Percentiles rank a stretch among this genome's conserved stretches.
phyloP scores from a whole-genome alignment of 352 stramenopile genomes.

The Phytophthora lateralis region DNA sequence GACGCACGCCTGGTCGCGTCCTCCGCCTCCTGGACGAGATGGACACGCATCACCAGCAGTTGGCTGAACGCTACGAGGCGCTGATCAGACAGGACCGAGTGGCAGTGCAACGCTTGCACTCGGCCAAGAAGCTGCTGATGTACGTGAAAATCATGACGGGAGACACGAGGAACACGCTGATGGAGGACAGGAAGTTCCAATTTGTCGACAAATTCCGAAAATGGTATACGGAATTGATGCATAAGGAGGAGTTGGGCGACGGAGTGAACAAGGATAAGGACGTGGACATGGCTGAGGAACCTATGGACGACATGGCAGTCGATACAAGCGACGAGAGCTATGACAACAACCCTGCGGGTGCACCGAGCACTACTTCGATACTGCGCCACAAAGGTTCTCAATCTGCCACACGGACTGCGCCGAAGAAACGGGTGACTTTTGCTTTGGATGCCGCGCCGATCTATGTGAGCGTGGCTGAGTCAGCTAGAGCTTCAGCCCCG shows the following conservation, averaged over 20 bases:
- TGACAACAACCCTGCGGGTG: constrained; percentile 3
- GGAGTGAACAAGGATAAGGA: constrained; percentile 12
- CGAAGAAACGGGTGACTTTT: constrained; percentile 39
- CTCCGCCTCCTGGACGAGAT: constrained; percentile 56
- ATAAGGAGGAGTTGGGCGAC: neutral
- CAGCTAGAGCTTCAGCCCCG: constrained; percentile 2
- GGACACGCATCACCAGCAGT: constrained; percentile 29
- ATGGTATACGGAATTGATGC: constrained; percentile 48
- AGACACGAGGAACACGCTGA: constrained; percentile 38
- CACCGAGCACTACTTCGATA: constrained; percentile 9
- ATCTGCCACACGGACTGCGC: neutral
- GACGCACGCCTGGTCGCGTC: constrained; percentile 50
- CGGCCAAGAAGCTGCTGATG: constrained; percentile 67
- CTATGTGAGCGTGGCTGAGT: neutral
- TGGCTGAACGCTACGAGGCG: constrained; percentile 45
- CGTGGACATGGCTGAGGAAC: constrained; percentile 12
- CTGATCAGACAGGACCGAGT: constrained; percentile 45
- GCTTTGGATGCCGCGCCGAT: constrained; percentile 6
- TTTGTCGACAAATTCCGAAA: constrained; percentile 58
- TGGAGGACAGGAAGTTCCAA: constrained; percentile 50
- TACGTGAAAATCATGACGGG: constrained; percentile 57
- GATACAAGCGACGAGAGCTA: constrained; percentile 22
- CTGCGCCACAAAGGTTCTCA: constrained; percentile 17
- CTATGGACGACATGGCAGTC: constrained; percentile 34
- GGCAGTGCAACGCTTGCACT: constrained; percentile 51